Conservation (phyloP, 805 yeast species). For the Zygosaccharomyces pseudorouxii region DNA sequence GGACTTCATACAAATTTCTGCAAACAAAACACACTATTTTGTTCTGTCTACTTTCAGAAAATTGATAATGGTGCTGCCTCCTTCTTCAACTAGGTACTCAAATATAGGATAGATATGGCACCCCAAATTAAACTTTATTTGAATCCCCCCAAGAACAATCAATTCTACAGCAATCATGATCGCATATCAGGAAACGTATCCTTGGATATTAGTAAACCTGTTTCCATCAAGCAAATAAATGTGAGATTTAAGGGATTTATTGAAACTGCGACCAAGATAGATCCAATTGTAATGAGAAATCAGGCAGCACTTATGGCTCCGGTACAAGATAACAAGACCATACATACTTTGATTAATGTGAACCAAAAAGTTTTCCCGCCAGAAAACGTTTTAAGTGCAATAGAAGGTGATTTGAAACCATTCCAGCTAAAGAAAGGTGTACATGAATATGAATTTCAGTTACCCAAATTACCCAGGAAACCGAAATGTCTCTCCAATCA, state of each 20-base stretch:
- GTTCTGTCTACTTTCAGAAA: neutral
- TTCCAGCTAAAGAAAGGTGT: constrained; percentile 30
- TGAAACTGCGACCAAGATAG: constrained; percentile 28
- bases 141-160: constrained; percentile 29
- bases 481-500: constrained; percentile 29
- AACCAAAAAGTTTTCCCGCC: constrained; percentile 31
- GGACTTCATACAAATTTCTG: neutral
- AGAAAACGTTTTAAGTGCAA: constrained; percentile 32
- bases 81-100: neutral
- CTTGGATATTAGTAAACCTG: constrained; percentile 22
- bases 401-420: constrained; percentile 29
- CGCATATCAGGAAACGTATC: constrained; percentile 27
- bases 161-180: constrained; percentile 29
- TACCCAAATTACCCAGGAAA: constrained; percentile 24
- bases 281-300: constrained; percentile 19
- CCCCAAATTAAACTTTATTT: constrained; percentile 20
- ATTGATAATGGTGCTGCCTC: neutral
- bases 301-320: constrained; percentile 28
- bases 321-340: constrained; percentile 26
- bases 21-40: neutral
- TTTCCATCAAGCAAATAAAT: constrained; percentile 37
- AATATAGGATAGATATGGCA: constrained; percentile 17
- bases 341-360: constrained; percentile 22
- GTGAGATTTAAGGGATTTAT: constrained; percentile 47
- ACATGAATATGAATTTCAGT: constrained; percentile 26